Percentiles rank a stretch among this genome's conserved stretches.
phyloP scores from a whole-genome alignment of 495 filamentous ascomycete genomes.

The Barbatosphaeria neglecta region DNA sequence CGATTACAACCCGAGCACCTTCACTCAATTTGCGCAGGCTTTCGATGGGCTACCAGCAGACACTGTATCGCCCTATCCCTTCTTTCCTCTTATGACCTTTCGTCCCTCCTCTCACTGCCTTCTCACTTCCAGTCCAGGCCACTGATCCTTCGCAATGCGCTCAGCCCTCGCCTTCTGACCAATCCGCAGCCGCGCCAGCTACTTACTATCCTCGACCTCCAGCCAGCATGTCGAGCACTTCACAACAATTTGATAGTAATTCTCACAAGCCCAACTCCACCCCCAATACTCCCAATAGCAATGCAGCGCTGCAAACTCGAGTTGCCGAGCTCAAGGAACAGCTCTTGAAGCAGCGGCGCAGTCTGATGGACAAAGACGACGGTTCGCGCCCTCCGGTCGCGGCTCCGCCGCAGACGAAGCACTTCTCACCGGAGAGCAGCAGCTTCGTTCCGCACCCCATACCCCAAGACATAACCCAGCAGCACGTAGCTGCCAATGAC shows the following conservation, averaged over 20 bases:
- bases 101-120: background rate
- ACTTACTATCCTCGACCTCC: background rate
- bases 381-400: background rate
- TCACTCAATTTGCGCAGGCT: background rate
- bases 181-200: background rate
- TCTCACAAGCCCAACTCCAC: no score
- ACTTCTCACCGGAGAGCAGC: constrained; percentile 1
- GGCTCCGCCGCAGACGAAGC: constrained; percentile 3
- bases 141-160: background rate
- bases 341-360: constrained; percentile 7
- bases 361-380: background rate
- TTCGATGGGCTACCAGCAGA: background rate
- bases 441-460: constrained; percentile 2
- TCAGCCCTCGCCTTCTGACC: background rate
- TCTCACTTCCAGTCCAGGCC: background rate
- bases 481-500: background rate
- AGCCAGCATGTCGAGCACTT: background rate
- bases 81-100: background rate
- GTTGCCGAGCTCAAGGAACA: constrained; percentile 15
- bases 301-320: constrained; percentile 4
- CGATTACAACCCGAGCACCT: background rate
- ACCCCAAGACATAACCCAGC: background rate
- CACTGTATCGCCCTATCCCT: background rate
- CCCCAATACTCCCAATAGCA: no score
- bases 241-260: background rate